Evolutionary conservation across 1,139 yeast species (phyloP).

Genomic region (Yamadazyma dendronema): DNA sequence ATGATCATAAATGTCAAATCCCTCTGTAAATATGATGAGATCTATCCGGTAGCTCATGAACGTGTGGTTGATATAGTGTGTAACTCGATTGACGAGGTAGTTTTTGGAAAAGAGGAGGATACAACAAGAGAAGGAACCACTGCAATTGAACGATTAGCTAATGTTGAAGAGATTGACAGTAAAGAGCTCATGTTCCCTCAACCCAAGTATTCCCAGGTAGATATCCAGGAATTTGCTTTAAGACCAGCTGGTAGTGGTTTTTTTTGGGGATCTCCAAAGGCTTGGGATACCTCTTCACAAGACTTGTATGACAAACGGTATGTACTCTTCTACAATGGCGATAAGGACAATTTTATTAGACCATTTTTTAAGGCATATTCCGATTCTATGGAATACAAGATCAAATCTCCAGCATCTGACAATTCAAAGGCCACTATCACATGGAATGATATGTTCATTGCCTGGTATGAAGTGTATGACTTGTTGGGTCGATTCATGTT

Average conservation of each 20-base stretch:
- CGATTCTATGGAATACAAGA: constrained; percentile 23
- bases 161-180: constrained; percentile 79
- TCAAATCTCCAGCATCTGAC: constrained; percentile 26
- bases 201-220: constrained; percentile 23
- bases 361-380: constrained; percentile 22
- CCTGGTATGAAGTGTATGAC: constrained; percentile 41
- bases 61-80: constrained; percentile 44
- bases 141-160: constrained; percentile 44
- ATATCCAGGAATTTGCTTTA: constrained; percentile 25
- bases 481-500: constrained; percentile 28
- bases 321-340: constrained; percentile 24
- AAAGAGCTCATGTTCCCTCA: constrained; percentile 17
- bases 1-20: constrained; percentile 57
- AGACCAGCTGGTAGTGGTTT: constrained; percentile 34
- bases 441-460: constrained; percentile 35
- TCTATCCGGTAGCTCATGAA: constrained; percentile 40
- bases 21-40: constrained; percentile 55
- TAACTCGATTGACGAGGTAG: constrained; percentile 14
- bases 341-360: constrained; percentile 17
- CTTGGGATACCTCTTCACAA: background rate
- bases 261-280: constrained; percentile 20
- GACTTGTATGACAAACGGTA: constrained; percentile 18
- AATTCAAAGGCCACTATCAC: constrained; percentile 11
- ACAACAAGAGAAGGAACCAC: constrained; percentile 9
- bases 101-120: too few relatives aligned